These are phyloP conservation scores for Venturia pyrina DNA, from an alignment of 2,329 filamentous ascomycete genomes.

Conservation along the genomic window DNA sequence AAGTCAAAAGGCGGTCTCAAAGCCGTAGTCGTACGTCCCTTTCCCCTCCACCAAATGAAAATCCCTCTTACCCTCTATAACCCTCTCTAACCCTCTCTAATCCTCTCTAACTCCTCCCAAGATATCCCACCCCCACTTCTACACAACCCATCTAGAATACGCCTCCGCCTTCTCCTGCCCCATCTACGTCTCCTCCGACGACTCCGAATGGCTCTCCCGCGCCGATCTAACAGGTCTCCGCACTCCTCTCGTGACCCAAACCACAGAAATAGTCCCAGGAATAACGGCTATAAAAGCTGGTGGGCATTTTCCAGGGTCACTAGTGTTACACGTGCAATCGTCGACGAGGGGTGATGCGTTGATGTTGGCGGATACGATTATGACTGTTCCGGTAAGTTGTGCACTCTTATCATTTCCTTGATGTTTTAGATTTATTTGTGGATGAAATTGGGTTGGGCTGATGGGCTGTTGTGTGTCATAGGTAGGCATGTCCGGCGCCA, in stretches of 20 bases:
- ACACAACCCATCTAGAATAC: conserved; percentile 68
- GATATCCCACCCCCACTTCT: conserved; percentile 76
- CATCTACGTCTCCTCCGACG: conserved; percentile 58
- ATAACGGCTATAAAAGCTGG: conserved; percentile 59
- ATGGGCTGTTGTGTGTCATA: neutral
- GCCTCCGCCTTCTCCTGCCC: conserved; percentile 57
- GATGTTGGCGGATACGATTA: conserved; percentile 68
- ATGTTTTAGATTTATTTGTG: too few species aligned
- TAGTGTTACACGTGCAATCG: conserved; percentile 52
- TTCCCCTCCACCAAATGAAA: too few species aligned
- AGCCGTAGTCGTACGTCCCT: conserved; percentile 44
- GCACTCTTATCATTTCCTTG: neutral
- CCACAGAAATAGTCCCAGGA: conserved; percentile 29
- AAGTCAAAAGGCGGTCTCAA: conserved; percentile 52
- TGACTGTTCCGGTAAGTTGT: conserved; percentile 52
- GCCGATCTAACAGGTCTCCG: conserved; percentile 32
- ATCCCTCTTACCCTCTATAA: too few species aligned
- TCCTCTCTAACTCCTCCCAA: too few species aligned
- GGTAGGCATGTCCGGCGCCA: neutral
- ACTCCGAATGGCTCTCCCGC: conserved; percentile 53
- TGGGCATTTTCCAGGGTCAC: conserved; percentile 69
- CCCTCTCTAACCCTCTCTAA: too few species aligned
- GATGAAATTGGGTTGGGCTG: neutral
- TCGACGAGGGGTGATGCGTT: conserved; percentile 31
- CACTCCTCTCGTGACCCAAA: conserved; percentile 19